Base-by-base conservation (phyloP, 2,329 filamentous ascomycete species). In the Magnaporthiopsis incrustans region DNA sequence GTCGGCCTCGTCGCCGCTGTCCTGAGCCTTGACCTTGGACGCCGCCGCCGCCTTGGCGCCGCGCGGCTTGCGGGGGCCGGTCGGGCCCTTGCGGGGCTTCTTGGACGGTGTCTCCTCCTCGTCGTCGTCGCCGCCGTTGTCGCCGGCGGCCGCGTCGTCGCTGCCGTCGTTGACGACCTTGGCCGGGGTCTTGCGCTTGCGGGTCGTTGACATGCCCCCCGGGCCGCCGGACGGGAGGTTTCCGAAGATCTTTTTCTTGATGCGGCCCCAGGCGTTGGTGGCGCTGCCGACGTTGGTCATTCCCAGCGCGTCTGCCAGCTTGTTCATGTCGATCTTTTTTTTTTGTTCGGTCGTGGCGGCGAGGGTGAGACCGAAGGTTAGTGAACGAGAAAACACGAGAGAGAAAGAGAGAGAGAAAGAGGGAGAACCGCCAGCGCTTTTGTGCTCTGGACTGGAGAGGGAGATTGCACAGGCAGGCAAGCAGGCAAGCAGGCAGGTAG, bases 241-340 rank as follows among this genome's bases (percentile, higher is more conserved):
- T 3, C 61, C 8, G 8, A 70, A 69, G 12, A 72, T 65, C 65
- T 72, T 72, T 64, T 71, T 71, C 58, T 71, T 71, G 63, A 72
- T 68, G 1, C 1, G 22, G 5, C 44, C 8, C 71, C 71, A 72
- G 53, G 69, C 70, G 59, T 71, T 71, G 60, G 65, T 33, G 60
- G 71, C 71, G 1, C 66, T 68, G 14, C 68, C 66, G 0, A 50
- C 64, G 65, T 70, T 71, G 66, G 64, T 67, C 69, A 72, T 71
- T 63, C 66, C 66, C 38, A 65, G 67, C 32, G 67, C 68, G 8
- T 26, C 53, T 8, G 70, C 70, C 0, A 72, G 69, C 32, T 66
- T 66, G n/a, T 0, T 15, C 33, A 68, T 70, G 66, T 72, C 71
- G 5, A 72, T 67, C 71, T 38, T 7, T 56, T 38, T 8, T 32